phyloP scores from a whole-genome alignment of 257 asterid species.

The Haberlea rhodopensis region DNA sequence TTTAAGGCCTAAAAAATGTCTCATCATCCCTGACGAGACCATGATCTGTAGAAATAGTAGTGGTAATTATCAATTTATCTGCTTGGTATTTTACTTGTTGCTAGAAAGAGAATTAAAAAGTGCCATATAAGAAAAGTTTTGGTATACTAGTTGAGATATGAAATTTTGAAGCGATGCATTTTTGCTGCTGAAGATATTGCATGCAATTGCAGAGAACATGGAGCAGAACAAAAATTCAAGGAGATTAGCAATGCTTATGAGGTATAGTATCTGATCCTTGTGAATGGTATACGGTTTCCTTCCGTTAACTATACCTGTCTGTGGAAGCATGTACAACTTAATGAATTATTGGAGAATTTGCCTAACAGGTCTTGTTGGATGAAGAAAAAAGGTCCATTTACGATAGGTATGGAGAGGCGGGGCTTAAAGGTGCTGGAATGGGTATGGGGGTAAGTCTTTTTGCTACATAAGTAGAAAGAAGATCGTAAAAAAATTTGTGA shows the following conservation, averaged over 20 bases:
- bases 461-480: conserved; percentile 12
- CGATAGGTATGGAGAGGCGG: conserved; percentile 98
- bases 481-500: neutral
- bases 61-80: conserved; percentile 7
- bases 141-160: conserved; percentile 3
- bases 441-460: conserved; percentile 85
- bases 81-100: conserved; percentile 19
- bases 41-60: conserved; percentile 4
- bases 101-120: neutral
- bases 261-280: conserved; percentile 45
- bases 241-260: conserved; percentile 98
- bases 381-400: conserved; percentile 95
- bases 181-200: conserved; percentile 25
- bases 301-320: conserved; percentile 6
- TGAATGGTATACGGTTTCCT: neutral
- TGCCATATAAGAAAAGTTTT: neutral
- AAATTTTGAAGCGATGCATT: neutral
- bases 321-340: conserved; percentile 11
- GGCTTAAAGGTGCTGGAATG: conserved; percentile 88
- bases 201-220: conserved; percentile 64
- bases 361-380: conserved; percentile 80
- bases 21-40: conserved; percentile 11
- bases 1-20: neutral
- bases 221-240: conserved; percentile 93
- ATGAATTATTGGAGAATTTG: conserved; percentile 17